Evolutionary conservation across 768 basidiomycete genomes (phyloP).

Genomic region (Austroboletus eburneus): DNA sequence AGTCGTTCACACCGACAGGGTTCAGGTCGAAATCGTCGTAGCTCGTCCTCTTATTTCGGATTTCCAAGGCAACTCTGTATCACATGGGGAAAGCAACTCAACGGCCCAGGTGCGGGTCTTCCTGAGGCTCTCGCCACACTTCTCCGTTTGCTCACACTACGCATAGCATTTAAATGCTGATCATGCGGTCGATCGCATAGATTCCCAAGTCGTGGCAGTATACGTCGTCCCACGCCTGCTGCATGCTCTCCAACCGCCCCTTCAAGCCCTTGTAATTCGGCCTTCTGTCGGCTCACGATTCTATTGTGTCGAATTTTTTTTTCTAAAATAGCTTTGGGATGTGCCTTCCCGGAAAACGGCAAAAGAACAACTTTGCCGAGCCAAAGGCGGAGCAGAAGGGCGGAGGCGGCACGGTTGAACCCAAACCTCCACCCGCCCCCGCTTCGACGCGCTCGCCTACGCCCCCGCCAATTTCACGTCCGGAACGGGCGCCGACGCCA

Average conservation of each 20-base stretch:
- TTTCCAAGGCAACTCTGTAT: too few relatives aligned
- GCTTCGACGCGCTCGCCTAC: constrained; percentile 1
- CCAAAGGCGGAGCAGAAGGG: constrained; percentile 11
- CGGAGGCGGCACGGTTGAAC: constrained; percentile 8
- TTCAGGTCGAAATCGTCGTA: too few relatives aligned
- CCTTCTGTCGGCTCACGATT: constrained; percentile 6
- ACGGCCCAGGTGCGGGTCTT: background rate
- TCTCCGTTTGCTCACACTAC: background rate
- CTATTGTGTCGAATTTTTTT: too few relatives aligned
- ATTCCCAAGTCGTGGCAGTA: constrained; percentile 11
- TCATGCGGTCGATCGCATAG: constrained; percentile 12
- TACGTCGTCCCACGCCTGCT: constrained; percentile 24
- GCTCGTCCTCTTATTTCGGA: too few relatives aligned
- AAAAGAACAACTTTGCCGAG: constrained; percentile 33
- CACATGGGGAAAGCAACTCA: too few relatives aligned
- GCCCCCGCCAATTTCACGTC: background rate
- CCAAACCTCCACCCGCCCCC: constrained; percentile 4
- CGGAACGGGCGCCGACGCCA: background rate
- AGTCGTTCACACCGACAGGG: too few relatives aligned
- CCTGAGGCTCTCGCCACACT: background rate
- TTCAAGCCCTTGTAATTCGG: background rate
- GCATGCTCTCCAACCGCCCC: constrained; percentile 2
- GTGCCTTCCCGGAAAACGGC: constrained; percentile 39
- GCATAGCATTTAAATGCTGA: constrained; percentile 8
- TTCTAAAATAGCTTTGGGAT: constrained; percentile 18